Percentiles rank a stretch among this genome's conserved stretches.
These are phyloP conservation scores for Coleophoma eucalyptorum DNA, from an alignment of 2,329 filamentous ascomycete genomes.

Conservation along the genomic window DNA sequence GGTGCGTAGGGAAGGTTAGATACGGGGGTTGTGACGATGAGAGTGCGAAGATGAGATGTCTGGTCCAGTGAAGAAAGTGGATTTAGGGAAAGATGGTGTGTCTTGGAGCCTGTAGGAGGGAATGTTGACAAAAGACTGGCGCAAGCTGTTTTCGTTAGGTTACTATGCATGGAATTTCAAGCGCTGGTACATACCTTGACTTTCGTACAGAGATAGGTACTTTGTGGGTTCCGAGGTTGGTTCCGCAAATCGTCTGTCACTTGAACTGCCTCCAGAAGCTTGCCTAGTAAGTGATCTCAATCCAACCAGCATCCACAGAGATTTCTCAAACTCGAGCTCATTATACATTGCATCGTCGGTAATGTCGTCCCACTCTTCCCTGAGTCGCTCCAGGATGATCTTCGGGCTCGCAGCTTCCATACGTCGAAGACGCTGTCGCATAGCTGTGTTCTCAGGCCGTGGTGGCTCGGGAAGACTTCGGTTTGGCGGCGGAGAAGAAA, in stretches of 20 bases:
- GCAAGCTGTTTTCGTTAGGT: conserved; percentile 15
- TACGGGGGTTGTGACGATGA: conserved; percentile 28
- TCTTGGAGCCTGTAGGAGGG: conserved; percentile 28
- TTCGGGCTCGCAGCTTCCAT: conserved; percentile 51
- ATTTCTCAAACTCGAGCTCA: conserved; percentile 50
- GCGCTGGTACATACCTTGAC: conserved; percentile 18
- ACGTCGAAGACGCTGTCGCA: conserved; percentile 37
- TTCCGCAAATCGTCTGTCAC: no score
- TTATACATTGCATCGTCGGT: conserved; percentile 44
- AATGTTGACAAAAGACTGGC: conserved; percentile 25
- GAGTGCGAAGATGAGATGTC: conserved; percentile 27
- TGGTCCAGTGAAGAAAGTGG: conserved; percentile 27
- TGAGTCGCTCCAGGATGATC: conserved; percentile 50
- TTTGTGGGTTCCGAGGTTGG: conserved; percentile 9
- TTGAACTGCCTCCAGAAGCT: not conserved
- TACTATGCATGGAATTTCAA: not conserved
- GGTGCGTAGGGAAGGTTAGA: conserved; percentile 31
- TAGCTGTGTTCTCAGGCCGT: not conserved
- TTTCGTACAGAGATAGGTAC: conserved; percentile 25
- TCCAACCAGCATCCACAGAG: conserved; percentile 58
- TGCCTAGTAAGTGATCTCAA: conserved; percentile 37
- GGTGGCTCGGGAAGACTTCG: not conserved
- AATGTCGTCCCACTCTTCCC: conserved; percentile 42
- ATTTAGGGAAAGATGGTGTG: conserved; percentile 36
- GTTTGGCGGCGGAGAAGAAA: not conserved